Conservation (phyloP, 2,329 filamentous ascomycete genomes). For the Pseudogymnoascus sp. region DNA sequence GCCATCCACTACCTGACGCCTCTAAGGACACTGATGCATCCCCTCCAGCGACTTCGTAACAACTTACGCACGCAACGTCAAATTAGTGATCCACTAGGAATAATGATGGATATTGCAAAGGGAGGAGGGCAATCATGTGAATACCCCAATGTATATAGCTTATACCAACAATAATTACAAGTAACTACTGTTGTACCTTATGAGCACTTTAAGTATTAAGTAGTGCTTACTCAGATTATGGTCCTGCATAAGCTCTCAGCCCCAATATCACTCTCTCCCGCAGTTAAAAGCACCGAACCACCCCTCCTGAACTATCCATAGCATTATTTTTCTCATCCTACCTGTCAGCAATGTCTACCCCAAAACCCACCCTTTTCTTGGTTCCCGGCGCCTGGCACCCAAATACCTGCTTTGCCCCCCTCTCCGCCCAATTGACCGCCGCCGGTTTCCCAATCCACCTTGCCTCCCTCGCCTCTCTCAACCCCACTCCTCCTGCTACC, state of each 20-base stretch:
- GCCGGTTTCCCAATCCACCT: not conserved
- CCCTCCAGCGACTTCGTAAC: not conserved
- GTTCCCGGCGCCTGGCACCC: conserved; percentile 43
- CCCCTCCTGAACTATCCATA: not conserved
- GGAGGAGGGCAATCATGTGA: not conserved
- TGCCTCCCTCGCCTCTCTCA: conserved; percentile 6
- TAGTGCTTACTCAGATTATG: not conserved
- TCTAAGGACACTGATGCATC: not conserved
- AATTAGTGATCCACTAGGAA: not conserved
- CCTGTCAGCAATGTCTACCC: not conserved
- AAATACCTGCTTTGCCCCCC: not conserved
- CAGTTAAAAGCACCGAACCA: not conserved
- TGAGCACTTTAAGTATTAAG: not conserved
- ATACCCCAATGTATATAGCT: conserved; percentile 3
- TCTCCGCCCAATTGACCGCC: not conserved
- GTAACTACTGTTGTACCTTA: not conserved
- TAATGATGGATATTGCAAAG: not conserved
- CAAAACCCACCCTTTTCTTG: conserved; percentile 35
- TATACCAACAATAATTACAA: not conserved
- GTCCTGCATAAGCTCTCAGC: not conserved
- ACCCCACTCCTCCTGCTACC: conserved; percentile 1
- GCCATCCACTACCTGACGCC: not conserved
- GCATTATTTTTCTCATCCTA: not conserved
- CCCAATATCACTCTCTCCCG: not conserved
- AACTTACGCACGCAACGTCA: not conserved